Evolutionary conservation across 768 basidiomycete species (phyloP), one percentile per base, ranked within the genome.

Genomic region (Phaeotremella fagi): DNA sequence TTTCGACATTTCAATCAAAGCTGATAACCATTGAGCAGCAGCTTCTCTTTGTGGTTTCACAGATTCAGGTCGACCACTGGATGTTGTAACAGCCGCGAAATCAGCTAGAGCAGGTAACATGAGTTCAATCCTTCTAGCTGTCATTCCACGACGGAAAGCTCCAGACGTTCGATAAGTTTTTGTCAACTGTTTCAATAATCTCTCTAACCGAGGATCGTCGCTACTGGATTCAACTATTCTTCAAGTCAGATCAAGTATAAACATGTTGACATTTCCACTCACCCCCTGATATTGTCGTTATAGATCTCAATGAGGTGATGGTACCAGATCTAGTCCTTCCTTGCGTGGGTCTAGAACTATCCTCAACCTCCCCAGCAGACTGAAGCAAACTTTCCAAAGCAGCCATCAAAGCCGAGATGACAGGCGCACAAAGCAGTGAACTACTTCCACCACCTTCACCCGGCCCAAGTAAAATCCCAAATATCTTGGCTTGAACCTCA

Each of bases 381-480:
- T 70, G 64, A 73, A 86, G 71, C 1, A 86, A 82, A 28, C 77
- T 75, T 41, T 83, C 82, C 42, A 94, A 76, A 1, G 87, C 82
- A 12, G 82, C 78, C 4, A 92, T 72, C 37, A 95, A 82, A 1
- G 84, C 79, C 1, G 85, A 83, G 16, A 90, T 75, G 52, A 92
- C 59, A 15, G 57, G 27, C 15, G 68, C 61, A 20, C 66, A 64
- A 16, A 49, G 50, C 22, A 70, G 26, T 7, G 45, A 25, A 20
- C 27, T 25, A 18, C 48, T 48, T 18, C 25, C 47, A 6, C 55
- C 55, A 28, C 53, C 50, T 11, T 64, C 66, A 4, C 37, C 38
- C 6, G 45, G 16, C 2, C 85, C 86, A 3, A 87, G 68, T 15
- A 92, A 75, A 2, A 90, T 71, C 54, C 85, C 82, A 57, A 90